Evolutionary conservation across 2,329 filamentous ascomycete genomes (phyloP).

Genomic region (Saccharata proteae): DNA sequence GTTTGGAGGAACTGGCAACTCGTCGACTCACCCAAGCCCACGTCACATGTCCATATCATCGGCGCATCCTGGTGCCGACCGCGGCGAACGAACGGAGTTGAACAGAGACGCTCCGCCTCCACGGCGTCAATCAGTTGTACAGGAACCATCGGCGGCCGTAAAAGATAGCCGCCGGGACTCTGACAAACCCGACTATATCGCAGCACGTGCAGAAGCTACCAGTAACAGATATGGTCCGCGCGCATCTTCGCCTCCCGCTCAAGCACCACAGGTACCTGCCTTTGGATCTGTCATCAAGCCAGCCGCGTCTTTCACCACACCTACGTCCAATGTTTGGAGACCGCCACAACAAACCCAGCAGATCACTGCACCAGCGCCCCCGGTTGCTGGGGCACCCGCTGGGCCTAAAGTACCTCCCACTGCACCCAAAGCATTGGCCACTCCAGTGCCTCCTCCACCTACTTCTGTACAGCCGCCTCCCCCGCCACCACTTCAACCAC

Average conservation of each 20-base stretch:
- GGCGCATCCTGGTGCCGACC: too few species aligned
- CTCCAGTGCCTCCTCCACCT: conserved; percentile 29
- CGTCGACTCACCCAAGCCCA: conserved; percentile 4
- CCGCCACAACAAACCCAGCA: conserved; percentile 25
- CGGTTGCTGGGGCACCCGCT: conserved; percentile 18
- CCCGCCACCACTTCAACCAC: too few species aligned
- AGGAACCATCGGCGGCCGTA: conserved; percentile 19
- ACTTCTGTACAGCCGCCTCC: too few species aligned
- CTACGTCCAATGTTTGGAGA: conserved; percentile 29
- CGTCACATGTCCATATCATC: conserved; percentile 7
- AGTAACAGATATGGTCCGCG: conserved; percentile 34
- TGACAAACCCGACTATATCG: conserved; percentile 32
- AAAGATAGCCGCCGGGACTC: conserved; percentile 27
- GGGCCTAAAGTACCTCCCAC: conserved; percentile 19
- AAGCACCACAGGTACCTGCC: conserved; percentile 43
- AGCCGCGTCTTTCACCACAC: conserved; percentile 7
- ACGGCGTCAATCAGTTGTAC: conserved; percentile 23
- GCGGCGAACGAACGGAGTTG: conserved; percentile 2
- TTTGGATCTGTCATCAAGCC: conserved; percentile 32
- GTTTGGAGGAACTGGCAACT: conserved; percentile 1
- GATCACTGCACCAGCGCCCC: conserved; percentile 14
- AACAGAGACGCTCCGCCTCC: conserved; percentile 10
- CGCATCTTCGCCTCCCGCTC: conserved; percentile 39
- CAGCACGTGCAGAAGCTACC: conserved; percentile 33
- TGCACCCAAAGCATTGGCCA: conserved; percentile 24